Evolutionary conservation across 2,329 filamentous ascomycete species (phyloP).

Genomic region (Aureobasidium mangrovei): DNA sequence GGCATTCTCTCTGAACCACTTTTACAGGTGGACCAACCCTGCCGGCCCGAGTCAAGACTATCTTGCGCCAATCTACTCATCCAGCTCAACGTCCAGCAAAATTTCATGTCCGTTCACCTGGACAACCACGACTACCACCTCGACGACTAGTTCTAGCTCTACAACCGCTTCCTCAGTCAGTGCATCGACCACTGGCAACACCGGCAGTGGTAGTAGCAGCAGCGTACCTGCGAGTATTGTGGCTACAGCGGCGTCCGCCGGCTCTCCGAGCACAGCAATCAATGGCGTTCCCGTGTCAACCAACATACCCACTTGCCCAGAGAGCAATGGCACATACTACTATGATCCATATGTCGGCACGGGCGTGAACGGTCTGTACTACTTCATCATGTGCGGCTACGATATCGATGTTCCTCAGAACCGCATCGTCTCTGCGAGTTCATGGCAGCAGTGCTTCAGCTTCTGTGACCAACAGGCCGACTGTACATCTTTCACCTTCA

Average conservation of each 20-base stretch:
- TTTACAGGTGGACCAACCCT: slow-evolving; percentile 20
- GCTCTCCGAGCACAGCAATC: background rate
- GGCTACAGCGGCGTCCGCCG: background rate
- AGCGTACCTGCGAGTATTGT: background rate
- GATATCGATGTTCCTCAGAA: background rate
- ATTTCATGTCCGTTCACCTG: slow-evolving; percentile 1
- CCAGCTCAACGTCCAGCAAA: background rate
- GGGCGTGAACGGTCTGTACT: slow-evolving; percentile 2
- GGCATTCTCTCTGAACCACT: slow-evolving; percentile 23
- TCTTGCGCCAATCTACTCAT: background rate
- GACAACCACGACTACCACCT: background rate
- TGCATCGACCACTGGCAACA: background rate
- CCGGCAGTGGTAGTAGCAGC: background rate
- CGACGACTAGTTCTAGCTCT: background rate
- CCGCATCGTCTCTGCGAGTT: background rate
- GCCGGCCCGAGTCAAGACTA: slow-evolving; percentile 10
- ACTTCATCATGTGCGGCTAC: slow-evolving; percentile 12
- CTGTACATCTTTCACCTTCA: slow-evolving; percentile 3
- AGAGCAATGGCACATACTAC: slow-evolving; percentile 8
- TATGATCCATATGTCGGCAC: background rate
- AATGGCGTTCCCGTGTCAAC: slow-evolving; percentile 3
- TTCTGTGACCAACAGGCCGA: background rate
- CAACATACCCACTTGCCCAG: background rate
- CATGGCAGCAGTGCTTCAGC: background rate
- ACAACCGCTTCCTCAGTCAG: background rate